These are phyloP conservation scores for Nemania sp. DNA, from an alignment of 2,329 filamentous ascomycete genomes.

Conservation along the genomic window DNA sequence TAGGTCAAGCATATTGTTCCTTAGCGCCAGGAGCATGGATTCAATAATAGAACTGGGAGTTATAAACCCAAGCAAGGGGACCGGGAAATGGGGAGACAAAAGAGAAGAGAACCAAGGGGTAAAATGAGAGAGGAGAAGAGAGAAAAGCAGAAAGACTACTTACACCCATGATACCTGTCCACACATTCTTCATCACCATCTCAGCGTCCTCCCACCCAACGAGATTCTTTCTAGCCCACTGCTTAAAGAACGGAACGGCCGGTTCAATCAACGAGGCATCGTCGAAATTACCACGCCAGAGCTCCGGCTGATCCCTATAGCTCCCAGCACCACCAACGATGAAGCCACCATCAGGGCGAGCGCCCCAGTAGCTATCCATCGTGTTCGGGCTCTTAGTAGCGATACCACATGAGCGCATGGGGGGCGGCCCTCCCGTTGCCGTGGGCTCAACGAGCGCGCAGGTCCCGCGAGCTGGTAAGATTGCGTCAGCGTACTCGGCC, in stretches of 20 bases:
- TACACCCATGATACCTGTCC: slow-evolving; percentile 52
- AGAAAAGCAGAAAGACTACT: slow-evolving; percentile 23
- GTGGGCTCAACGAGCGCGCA: slow-evolving; percentile 37
- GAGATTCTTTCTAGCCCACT: slow-evolving; percentile 62
- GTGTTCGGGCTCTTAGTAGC: slow-evolving; percentile 31
- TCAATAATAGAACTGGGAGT: no score
- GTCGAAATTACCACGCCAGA: slow-evolving; percentile 61
- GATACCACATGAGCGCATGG: slow-evolving; percentile 5
- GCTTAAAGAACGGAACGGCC: slow-evolving; percentile 59
- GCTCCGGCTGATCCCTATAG: slow-evolving; percentile 50
- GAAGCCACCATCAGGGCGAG: slow-evolving; percentile 58
- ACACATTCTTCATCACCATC: slow-evolving; percentile 51
- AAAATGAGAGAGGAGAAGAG: neutral
- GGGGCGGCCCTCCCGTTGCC: slow-evolving; percentile 1
- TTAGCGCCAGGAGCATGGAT: slow-evolving; percentile 1
- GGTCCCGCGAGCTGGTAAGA: slow-evolving; percentile 70
- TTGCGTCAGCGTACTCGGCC: slow-evolving; percentile 68
- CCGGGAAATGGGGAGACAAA: no score
- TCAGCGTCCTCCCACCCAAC: slow-evolving; percentile 61
- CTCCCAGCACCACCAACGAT: slow-evolving; percentile 53
- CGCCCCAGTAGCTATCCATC: slow-evolving; percentile 42
- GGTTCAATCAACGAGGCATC: slow-evolving; percentile 59
- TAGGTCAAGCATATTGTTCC: slow-evolving; percentile 22
- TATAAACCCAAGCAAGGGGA: no score
- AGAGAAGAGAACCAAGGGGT: no score